Conservation (phyloP, 768 basidiomycete genomes). For the Amanita thiersii region DNA sequence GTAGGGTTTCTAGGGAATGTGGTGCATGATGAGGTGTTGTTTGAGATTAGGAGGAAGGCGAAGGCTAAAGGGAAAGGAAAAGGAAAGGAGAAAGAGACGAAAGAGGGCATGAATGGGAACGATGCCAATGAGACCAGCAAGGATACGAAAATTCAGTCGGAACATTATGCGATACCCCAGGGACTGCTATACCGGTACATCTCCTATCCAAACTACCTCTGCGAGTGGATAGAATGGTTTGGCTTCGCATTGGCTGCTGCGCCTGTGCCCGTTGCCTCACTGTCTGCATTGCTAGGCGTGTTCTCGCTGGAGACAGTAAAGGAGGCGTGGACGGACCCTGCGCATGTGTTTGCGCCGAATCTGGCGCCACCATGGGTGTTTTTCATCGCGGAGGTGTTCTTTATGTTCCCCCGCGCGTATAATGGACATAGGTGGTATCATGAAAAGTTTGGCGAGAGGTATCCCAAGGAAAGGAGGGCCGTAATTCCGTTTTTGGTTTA, state of each 20-base stretch:
- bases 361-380: slow-evolving; percentile 78
- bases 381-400: slow-evolving; percentile 55
- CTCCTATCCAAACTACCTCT: slow-evolving; percentile 91
- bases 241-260: slow-evolving; percentile 77
- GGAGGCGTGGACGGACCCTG: slow-evolving; percentile 15
- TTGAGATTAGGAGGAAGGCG: slow-evolving; percentile 69
- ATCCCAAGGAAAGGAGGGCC: slow-evolving; percentile 68
- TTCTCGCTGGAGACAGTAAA: slow-evolving; percentile 3
- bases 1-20: slow-evolving; percentile 74
- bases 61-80: slow-evolving; percentile 26
- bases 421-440: slow-evolving; percentile 86
- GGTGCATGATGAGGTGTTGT: slow-evolving; percentile 83
- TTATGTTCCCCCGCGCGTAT: slow-evolving; percentile 79
- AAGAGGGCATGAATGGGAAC: background rate
- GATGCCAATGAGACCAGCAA: slow-evolving; percentile 18
- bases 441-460: slow-evolving; percentile 60
- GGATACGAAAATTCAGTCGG: slow-evolving; percentile 16
- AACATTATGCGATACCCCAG: slow-evolving; percentile 75
- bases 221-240: slow-evolving; percentile 93
- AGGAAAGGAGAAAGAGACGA: slow-evolving; percentile 12
- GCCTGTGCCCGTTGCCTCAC: slow-evolving; percentile 30
- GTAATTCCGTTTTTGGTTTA: slow-evolving; percentile 70
- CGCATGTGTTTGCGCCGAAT: slow-evolving; percentile 28
- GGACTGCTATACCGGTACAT: slow-evolving; percentile 70
- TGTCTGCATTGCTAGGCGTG: background rate